Evolutionary conservation across 2,329 filamentous ascomycete genomes (phyloP), one percentile per base, ranked within the genome.

Genomic region (Hypomyces perniciosus): DNA sequence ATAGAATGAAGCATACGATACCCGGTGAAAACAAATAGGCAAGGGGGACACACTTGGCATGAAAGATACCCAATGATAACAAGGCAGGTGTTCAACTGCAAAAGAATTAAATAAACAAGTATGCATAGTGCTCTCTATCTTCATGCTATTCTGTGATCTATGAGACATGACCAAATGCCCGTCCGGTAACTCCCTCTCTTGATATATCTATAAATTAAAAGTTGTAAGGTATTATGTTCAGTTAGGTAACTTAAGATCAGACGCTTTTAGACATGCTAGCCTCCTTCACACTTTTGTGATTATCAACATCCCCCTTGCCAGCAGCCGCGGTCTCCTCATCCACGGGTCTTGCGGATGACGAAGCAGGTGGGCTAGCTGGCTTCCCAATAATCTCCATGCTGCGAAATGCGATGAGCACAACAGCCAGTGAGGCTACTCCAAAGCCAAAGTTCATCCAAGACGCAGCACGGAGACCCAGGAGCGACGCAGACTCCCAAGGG

Each of bases 361-460:
- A 8, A n/a, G 20, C 7, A 45, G 56, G 8, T 38, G 55, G 30
- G 53, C 46, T 6, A 56, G 56, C 46, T 8, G 59, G 61, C 62
- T 70, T 74, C 8, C 79, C 78, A 5, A 81, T 70, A 43, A 80
- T 72, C 4, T 78, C 78, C 33, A 76, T 72, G 6, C 74, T 73
- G 8, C 76, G 69, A 54, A 82, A 81, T 0, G 72, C 71, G 2
- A 74, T 57, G 7, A 71, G 57, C 0, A 80, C 74, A 6, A 80
- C 62, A 1, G 59, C 41, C 27, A 79, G 58, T 0, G 75, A 72
- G 13, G 64, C 56, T 2, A 76, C 43, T 0, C 71, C 73, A 8
- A 80, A 66, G 2, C 64, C 74, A 57, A 78, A 76, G 57, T 78
- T 77, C 58, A 77, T 72, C 75, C 77, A 81, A 30, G 69, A 69